Evolutionary conservation across 768 basidiomycete species (phyloP), one percentile per base, ranked within the genome.

Genomic region (Kondoa malvinella): DNA sequence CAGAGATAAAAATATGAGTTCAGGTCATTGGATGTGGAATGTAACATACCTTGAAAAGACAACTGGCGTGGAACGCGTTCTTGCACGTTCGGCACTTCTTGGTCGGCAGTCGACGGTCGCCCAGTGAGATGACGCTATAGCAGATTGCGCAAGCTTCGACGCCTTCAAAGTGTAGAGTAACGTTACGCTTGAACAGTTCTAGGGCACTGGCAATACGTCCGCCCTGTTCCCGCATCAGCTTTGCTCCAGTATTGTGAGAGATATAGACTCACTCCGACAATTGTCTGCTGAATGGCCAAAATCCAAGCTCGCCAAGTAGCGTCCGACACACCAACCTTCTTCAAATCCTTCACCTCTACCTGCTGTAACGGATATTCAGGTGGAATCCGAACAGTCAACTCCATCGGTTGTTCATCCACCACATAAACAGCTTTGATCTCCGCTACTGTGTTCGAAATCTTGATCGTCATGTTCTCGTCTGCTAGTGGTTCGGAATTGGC

Each of bases 141-240:
- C 91, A 94, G 69, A 99, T 96, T 0, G 94, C 89, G 77, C 95
- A 99, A 73, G 94, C 91, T 1, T 88, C 88, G 76, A 92, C 87
- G 3, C 94, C 94, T 71, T 94, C 89, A 74, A 97, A 99, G 76
- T 97, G 90, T 25, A 88, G 81, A 0, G 84, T 81, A 57, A 92
- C 91, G 75, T 96, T 97, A 78, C 87, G 89, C 78, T 92, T 92
- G 82, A 96, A 97, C 68, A 94, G 78, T 3, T 83, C 82, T 25
- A 97, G 76, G 0, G 88, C 92, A 74, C 97, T 95, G 12, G 88
- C 81, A 31, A 99, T 86, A 62, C 86, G 83, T 3, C 92, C 92
- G 72, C 91, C 92, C 92, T 95, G 75, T 31, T 4, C 1, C 25
- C 14, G 21, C 4, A 26, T 17, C n/a, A 32, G 63, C 31, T 21